phyloP scores from a whole-genome alignment of 2,329 filamentous ascomycete genomes.

The Exophiala xenobiotica region DNA sequence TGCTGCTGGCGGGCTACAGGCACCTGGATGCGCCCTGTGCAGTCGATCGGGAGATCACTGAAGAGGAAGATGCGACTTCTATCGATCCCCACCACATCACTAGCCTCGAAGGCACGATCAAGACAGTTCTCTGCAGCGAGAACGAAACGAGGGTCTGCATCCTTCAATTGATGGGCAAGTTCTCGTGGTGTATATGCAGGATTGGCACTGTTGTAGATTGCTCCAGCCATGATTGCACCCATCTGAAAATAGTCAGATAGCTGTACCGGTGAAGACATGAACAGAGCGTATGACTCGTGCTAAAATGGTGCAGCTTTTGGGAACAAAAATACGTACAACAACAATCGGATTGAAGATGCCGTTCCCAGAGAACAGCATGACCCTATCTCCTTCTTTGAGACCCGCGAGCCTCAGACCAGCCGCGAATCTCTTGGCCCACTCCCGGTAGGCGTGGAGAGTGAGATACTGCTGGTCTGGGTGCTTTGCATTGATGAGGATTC shows the following conservation, averaged over 20 bases:
- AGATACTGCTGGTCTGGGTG: constrained; percentile 67
- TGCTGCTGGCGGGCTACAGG: neutral
- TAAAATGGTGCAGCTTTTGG: neutral
- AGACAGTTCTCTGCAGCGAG: constrained; percentile 39
- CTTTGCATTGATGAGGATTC: constrained; percentile 62
- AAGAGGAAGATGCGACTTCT: constrained; percentile 5
- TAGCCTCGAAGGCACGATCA: constrained; percentile 1
- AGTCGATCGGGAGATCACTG: constrained; percentile 1
- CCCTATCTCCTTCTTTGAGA: constrained; percentile 49
- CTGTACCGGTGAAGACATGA: no score
- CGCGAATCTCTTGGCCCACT: constrained; percentile 71
- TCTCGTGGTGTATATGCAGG: constrained; percentile 48
- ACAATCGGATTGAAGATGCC: constrained; percentile 43
- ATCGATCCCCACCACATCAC: neutral
- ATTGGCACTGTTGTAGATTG: constrained; percentile 53
- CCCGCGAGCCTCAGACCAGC: constrained; percentile 44
- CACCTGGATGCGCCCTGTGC: neutral
- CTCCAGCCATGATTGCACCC: constrained; percentile 47
- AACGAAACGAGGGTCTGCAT: constrained; percentile 47
- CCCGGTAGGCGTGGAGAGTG: constrained; percentile 62
- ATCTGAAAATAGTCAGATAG: no score
- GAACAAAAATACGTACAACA: no score
- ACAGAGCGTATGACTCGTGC: no score
- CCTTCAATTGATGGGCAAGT: constrained; percentile 46
- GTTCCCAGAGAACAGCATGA: constrained; percentile 59